A percentile compares a stretch with the other conserved stretches of the same genome.
Conservation (phyloP, 176 grass and related monocot genomes). For the Oryza longistaminata region DNA sequence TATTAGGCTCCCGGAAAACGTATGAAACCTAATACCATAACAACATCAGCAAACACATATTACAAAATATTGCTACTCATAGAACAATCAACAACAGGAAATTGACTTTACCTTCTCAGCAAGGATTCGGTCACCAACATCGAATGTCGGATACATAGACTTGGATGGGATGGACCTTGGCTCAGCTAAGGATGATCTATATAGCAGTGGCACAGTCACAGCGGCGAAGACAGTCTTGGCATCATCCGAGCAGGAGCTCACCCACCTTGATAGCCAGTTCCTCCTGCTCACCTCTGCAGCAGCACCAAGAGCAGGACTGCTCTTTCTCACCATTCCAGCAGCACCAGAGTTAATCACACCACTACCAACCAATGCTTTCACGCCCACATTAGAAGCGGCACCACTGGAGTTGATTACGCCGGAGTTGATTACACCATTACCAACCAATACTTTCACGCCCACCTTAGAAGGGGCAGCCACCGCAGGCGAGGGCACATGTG, state of each 20-base stretch:
- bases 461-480: constrained; percentile 50
- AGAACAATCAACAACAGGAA: not conserved
- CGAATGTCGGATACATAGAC: constrained; percentile 97
- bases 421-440: not conserved
- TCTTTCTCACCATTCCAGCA: constrained; percentile 34
- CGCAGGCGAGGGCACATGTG: constrained; percentile 46
- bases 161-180: constrained; percentile 88
- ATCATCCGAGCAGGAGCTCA: constrained; percentile 88
- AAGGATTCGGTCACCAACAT: constrained; percentile 90
- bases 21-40: constrained; percentile 71
- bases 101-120: constrained; percentile 74
- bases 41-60: constrained; percentile 21
- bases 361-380: constrained; percentile 27
- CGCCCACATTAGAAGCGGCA: constrained; percentile 43
- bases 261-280: constrained; percentile 78
- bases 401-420: constrained; percentile 7
- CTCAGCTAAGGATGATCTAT: constrained; percentile 69
- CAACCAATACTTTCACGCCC: constrained; percentile 27
- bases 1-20: constrained; percentile 73
- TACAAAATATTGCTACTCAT: not conserved
- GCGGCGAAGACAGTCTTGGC: constrained; percentile 76
- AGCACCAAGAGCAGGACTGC: constrained; percentile 24
- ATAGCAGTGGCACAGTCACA: constrained; percentile 82
- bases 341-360: constrained; percentile 12
- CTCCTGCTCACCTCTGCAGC: constrained; percentile 35